Conservation (phyloP, 805 yeast species). For the Yarrowia deformans region DNA sequence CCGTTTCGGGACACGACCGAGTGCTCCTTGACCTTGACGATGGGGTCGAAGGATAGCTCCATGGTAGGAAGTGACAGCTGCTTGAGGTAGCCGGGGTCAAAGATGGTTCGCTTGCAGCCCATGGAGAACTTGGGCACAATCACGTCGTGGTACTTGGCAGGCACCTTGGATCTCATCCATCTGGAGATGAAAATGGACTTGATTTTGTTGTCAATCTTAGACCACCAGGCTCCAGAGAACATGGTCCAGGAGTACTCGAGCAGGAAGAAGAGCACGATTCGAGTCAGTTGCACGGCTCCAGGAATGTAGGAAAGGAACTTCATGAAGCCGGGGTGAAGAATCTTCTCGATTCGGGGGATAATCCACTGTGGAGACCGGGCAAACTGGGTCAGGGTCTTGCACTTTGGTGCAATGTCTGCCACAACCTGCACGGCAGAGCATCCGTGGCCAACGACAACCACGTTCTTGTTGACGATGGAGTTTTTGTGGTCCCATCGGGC, state of each 20-base stretch:
- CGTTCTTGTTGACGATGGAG: conserved; percentile 40
- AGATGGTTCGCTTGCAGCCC: conserved; percentile 42
- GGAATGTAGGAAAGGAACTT: conserved; percentile 18
- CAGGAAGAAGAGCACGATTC: conserved; percentile 40
- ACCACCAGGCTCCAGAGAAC: conserved; percentile 39
- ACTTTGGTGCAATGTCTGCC: conserved; percentile 41
- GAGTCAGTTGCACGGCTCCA: conserved; percentile 16
- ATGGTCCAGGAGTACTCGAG: conserved; percentile 40
- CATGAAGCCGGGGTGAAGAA: conserved; percentile 27
- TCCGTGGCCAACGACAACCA: conserved; percentile 44
- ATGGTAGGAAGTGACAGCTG: conserved; percentile 38
- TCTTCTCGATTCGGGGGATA: conserved; percentile 39
- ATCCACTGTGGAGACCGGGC: conserved; percentile 44
- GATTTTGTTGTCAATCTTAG: conserved; percentile 18
- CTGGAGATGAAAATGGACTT: neutral
- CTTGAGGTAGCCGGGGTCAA: conserved; percentile 42
- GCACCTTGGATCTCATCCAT: conserved; percentile 33
- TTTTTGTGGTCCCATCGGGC: conserved; percentile 40
- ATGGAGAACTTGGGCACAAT: conserved; percentile 41
- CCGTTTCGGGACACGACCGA: conserved; percentile 41
- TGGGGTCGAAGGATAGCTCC: conserved; percentile 40
- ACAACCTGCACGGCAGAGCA: conserved; percentile 44
- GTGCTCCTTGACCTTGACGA: conserved; percentile 41
- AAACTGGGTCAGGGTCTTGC: conserved; percentile 42
- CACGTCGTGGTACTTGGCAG: conserved; percentile 28